phyloP scores from a whole-genome alignment of 1,284 basidiomycete species.

The Heterobasidion occidentale region DNA sequence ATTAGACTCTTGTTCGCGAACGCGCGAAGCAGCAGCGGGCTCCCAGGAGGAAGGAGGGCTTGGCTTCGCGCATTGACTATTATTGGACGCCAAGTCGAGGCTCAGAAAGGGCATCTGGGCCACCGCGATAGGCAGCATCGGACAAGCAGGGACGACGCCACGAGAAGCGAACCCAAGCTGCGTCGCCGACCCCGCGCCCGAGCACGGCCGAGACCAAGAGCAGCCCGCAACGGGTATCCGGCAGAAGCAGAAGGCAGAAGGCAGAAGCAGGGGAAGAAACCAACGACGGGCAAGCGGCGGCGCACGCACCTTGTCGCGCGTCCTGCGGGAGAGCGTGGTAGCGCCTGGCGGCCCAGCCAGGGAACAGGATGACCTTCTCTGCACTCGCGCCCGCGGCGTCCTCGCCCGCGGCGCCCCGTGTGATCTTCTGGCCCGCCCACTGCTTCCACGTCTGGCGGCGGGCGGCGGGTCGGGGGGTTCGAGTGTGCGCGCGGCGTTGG shows the following conservation, averaged over 20 bases:
- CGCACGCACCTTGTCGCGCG: slow-evolving; percentile 7
- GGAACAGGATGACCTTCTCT: slow-evolving; percentile 29
- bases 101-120: no score
- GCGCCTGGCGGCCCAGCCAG: slow-evolving; percentile 32
- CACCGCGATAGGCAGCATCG: background rate
- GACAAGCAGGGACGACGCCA: background rate
- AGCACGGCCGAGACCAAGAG: no score
- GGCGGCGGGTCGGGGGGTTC: slow-evolving; percentile 5
- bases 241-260: background rate
- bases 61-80: background rate
- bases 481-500: slow-evolving; percentile 3
- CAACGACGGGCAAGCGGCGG: background rate
- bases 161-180: no score
- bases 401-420: slow-evolving; percentile 4
- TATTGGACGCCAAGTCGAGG: background rate
- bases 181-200: no score
- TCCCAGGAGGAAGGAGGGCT: no score
- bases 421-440: slow-evolving; percentile 42
- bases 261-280: background rate
- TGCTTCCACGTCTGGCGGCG: slow-evolving; percentile 31
- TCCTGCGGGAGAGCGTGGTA: slow-evolving; percentile 15
- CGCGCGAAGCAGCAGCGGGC: no score
- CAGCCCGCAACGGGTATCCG: background rate
- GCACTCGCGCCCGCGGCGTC: slow-evolving; percentile 15
- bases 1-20: background rate